phyloP scores from a whole-genome alignment of 345 rosid genomes.

The Pistacia integerrima region DNA sequence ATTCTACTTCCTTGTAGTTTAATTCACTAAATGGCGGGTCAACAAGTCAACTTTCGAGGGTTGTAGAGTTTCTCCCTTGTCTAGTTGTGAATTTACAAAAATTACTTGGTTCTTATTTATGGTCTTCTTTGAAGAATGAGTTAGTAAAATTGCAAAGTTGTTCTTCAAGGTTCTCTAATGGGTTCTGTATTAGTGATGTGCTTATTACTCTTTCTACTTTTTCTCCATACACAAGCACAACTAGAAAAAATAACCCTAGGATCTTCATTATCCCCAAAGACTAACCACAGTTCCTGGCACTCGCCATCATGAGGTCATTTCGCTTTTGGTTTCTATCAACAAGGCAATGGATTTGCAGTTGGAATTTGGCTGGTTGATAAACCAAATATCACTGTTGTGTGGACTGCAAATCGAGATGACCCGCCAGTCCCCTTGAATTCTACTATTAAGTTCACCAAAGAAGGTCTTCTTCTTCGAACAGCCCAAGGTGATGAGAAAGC shows the following conservation, averaged over 20 bases:
- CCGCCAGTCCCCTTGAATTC: slow-evolving; percentile 23
- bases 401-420: slow-evolving; percentile 35
- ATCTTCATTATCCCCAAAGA: background rate
- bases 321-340: slow-evolving; percentile 23
- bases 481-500: background rate
- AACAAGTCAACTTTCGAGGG: too few species aligned
- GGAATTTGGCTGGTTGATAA: slow-evolving; percentile 18
- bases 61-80: too few species aligned
- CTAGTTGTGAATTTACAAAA: too few species aligned
- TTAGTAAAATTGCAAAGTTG: too few species aligned
- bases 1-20: too few species aligned
- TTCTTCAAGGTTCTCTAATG: too few species aligned
- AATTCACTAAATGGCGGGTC: too few species aligned
- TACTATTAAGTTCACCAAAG: slow-evolving; percentile 1
- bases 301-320: background rate
- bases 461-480: slow-evolving; percentile 24
- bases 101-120: too few species aligned
- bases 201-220: too few species aligned
- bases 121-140: too few species aligned
- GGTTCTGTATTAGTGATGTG: too few species aligned
- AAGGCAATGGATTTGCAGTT: slow-evolving; percentile 22
- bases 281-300: background rate
- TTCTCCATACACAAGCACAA: too few species aligned
- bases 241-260: background rate
- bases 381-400: slow-evolving; percentile 18